Evolutionary conservation across 169 alveolate genomes (phyloP), one percentile per base, ranked within the genome.

Genomic region (Theileria sp.): DNA sequence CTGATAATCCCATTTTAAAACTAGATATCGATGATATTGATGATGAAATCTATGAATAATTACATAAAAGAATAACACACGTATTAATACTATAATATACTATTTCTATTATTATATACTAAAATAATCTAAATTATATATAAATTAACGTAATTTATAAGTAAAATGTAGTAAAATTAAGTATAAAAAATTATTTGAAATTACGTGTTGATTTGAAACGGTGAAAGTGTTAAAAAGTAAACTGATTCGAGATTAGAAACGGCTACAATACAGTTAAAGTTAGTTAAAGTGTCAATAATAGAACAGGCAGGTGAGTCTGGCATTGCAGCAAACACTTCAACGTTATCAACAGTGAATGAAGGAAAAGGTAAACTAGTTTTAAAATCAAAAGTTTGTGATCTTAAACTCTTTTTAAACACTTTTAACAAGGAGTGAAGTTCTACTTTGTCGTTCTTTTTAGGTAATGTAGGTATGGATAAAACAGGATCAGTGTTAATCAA

Each of bases 221-320:
- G 61, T 26, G 61, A 44, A 69, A 69, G 8, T 23, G 8, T 23
- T 50, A 69, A 32, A 44, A 69, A 50, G 65, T 69, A 69, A 9
- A 69, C 77, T 17, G 77, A 69, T 13, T 69, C 77, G 23, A 69
- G 51, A 69, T 69, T 23, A 50, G 77, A 69, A 69, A 69, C 38
- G 12, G 77, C 67, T 67, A 69, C 32, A n/a, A 69, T 69, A 13
- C 23, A 15, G 32, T 21, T 64, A 15, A 64, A 64, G 38, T 25
- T 30, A 6, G 3, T 36, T 23, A 44, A 23, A 44, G 61, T n/a
- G 67, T 69, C 77, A 2, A 69, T 7, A 50, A 69, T 51, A 36
- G 5, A 4, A 44, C 6, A 69, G 6, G 77, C 61, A 15, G 64
- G 65, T 13, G 77, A 50, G 44, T 69, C 77, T 21, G 77, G 67